phyloP scores from a whole-genome alignment of 2,329 filamentous ascomycete genomes.

The Fusarium kyushuense region DNA sequence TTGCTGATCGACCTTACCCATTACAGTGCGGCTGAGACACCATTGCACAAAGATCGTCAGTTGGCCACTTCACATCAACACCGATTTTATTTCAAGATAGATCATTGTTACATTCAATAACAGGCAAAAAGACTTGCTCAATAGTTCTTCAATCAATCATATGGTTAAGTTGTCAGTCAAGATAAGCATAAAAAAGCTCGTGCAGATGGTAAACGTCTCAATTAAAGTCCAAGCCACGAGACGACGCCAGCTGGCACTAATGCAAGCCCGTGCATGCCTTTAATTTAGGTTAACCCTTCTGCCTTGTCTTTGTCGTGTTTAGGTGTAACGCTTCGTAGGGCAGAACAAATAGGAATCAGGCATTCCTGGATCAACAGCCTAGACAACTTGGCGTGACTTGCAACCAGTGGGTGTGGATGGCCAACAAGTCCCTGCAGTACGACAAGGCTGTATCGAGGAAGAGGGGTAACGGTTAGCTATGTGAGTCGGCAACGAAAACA shows the following conservation, averaged over 20 bases:
- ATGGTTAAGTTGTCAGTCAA: rapidly evolving
- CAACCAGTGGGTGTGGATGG: background rate
- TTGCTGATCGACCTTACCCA: slow-evolving; percentile 5
- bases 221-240: background rate
- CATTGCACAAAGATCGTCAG: background rate
- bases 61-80: too few relatives aligned
- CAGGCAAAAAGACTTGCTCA: background rate
- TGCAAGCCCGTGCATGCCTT: slow-evolving; percentile 4
- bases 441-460: background rate
- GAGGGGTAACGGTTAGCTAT: slow-evolving; percentile 7
- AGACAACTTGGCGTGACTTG: slow-evolving; percentile 2
- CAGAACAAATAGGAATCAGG: background rate
- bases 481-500: background rate
- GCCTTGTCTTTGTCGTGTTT: background rate
- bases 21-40: slow-evolving; percentile 25
- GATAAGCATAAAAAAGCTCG: background rate
- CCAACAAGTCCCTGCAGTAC: background rate
- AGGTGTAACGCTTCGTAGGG: background rate
- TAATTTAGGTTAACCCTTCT: background rate
- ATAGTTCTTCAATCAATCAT: rapidly evolving
- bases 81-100: background rate
- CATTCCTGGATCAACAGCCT: background rate
- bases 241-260: slow-evolving; percentile 1
- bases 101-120: rapidly evolving
- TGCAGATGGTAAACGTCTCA: rapidly evolving